These are phyloP conservation scores for Sugiyamaella marilandica DNA, from an alignment of 805 yeast genomes.

Conservation along the genomic window DNA sequence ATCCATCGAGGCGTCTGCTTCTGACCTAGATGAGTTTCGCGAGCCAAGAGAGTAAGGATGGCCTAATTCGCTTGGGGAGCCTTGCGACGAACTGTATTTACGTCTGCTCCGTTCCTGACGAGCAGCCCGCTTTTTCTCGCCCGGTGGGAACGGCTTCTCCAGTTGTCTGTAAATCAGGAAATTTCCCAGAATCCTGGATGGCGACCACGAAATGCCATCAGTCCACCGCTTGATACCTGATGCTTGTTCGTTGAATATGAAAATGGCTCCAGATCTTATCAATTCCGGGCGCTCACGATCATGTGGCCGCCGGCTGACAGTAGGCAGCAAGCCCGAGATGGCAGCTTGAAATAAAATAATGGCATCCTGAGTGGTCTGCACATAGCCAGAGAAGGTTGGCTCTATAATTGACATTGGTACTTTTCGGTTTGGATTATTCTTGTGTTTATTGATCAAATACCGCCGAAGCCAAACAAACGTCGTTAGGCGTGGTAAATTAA, in stretches of 20 bases:
- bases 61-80: neutral
- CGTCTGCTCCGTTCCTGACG: conserved; percentile 11
- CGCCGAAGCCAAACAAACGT: neutral
- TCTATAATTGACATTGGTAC: conserved; percentile 14
- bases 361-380: conserved; percentile 80
- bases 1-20: too few relatives aligned
- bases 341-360: conserved; percentile 76
- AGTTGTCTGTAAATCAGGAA: conserved; percentile 78
- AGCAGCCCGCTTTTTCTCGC: conserved; percentile 38
- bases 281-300: conserved; percentile 66
- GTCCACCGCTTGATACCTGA: conserved; percentile 93
- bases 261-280: conserved; percentile 72
- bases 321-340: conserved; percentile 51
- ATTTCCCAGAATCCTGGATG: conserved; percentile 80
- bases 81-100: neutral
- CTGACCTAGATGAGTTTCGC: neutral
- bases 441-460: neutral
- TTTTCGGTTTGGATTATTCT: neutral
- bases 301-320: conserved; percentile 74
- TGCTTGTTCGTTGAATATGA: conserved; percentile 76
- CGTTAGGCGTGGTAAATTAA: neutral
- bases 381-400: conserved; percentile 71
- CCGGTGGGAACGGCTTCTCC: conserved; percentile 42
- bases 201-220: conserved; percentile 93
- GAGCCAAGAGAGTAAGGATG: neutral